These are phyloP conservation scores for Pterocarpus macrocarpus DNA, from an alignment of 306 rosid species.

Conservation along the genomic window DNA sequence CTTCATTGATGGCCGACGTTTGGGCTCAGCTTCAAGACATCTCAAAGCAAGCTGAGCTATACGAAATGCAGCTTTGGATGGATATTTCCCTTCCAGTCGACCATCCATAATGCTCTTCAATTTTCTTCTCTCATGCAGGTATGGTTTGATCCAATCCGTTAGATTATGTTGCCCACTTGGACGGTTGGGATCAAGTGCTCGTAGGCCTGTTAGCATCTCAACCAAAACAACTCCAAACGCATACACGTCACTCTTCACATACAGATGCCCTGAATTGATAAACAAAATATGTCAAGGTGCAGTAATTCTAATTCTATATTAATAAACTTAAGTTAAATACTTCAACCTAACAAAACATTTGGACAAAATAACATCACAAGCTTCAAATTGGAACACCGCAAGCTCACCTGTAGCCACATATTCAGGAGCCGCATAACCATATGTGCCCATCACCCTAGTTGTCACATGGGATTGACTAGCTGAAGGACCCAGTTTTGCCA, in stretches of 20 bases:
- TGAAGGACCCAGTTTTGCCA: slow-evolving; percentile 98
- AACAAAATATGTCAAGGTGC: background rate
- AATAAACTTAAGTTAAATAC: background rate
- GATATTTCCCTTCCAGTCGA: slow-evolving; percentile 73
- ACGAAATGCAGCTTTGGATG: slow-evolving; percentile 80
- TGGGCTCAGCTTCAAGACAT: slow-evolving; percentile 85
- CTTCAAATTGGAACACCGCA: background rate
- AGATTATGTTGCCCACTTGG: slow-evolving; percentile 74
- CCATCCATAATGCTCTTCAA: slow-evolving; percentile 80
- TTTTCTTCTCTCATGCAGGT: slow-evolving; percentile 71
- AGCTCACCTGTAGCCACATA: slow-evolving; percentile 84
- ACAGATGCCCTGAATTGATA: slow-evolving; percentile 76
- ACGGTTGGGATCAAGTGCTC: slow-evolving; percentile 80
- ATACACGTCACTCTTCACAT: slow-evolving; percentile 90
- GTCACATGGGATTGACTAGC: slow-evolving; percentile 95
- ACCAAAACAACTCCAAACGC: slow-evolving; percentile 95
- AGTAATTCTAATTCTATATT: background rate
- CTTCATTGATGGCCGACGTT: slow-evolving; percentile 85
- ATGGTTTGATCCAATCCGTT: slow-evolving; percentile 85
- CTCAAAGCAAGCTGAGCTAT: slow-evolving; percentile 77
- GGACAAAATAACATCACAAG: background rate
- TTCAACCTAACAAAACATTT: background rate
- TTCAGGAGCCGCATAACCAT: slow-evolving; percentile 98
- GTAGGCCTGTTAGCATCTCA: slow-evolving; percentile 78
- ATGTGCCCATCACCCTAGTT: slow-evolving; percentile 96